Evolutionary conservation across 768 basidiomycete species (phyloP).

Genomic region (Boletus sensibilis): DNA sequence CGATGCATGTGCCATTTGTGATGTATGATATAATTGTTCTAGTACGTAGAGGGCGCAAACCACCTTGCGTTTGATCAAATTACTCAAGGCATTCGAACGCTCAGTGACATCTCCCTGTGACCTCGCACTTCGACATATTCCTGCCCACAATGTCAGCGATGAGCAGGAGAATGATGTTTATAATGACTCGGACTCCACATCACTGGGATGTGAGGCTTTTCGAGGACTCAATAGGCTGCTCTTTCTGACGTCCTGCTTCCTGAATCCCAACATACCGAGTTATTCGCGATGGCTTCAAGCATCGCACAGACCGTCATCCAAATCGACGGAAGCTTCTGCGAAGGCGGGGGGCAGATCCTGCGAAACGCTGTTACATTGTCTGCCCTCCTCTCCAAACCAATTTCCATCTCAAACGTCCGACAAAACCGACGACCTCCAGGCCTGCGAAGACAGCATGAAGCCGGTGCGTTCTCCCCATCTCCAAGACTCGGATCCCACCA

Average conservation of each 20-base stretch:
- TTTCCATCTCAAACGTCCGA: slow-evolving; percentile 62
- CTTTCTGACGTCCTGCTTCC: not conserved
- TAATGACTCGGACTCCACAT: not conserved
- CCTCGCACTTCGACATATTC: not conserved
- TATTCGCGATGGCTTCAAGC: slow-evolving; percentile 7
- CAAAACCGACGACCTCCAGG: slow-evolving; percentile 58
- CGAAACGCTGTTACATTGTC: slow-evolving; percentile 68
- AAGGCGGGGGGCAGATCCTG: slow-evolving; percentile 70
- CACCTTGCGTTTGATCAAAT: not conserved
- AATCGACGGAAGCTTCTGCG: slow-evolving; percentile 47
- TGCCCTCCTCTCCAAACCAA: slow-evolving; percentile 58
- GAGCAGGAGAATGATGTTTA: not conserved
- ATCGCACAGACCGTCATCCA: slow-evolving; percentile 16
- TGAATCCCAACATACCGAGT: not conserved
- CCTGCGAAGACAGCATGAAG: slow-evolving; percentile 69
- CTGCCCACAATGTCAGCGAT: not conserved
- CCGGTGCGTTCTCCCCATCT: slow-evolving; percentile 41
- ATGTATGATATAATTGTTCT: slow-evolving; percentile 9
- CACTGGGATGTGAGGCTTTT: not conserved
- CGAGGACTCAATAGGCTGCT: not conserved
- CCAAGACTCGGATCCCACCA: not conserved
- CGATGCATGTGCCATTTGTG: too few species aligned
- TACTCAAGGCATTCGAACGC: not conserved
- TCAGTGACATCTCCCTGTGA: not conserved
- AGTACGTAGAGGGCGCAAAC: not conserved